Evolutionary conservation across 768 basidiomycete species (phyloP), one percentile per base, ranked within the genome.

Genomic region (Termitomyces sp.): DNA sequence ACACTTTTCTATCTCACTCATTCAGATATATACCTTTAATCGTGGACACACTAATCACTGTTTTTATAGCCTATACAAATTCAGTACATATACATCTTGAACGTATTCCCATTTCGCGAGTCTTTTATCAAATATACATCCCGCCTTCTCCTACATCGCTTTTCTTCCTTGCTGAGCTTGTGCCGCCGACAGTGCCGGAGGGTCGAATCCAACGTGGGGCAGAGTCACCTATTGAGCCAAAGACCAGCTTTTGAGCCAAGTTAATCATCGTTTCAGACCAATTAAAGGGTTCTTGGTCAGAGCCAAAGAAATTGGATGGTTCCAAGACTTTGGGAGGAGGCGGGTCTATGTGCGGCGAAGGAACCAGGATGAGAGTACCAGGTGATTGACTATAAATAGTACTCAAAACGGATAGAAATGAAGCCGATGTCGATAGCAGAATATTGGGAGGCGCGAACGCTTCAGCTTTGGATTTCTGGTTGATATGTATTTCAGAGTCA

Each of bases 401-500:
- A 54, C 60, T 64, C 9, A 75, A 65, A 43, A 78, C 65, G 14
- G 79, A 72, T 55, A 87, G 66, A 58, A 87, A 74, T 2, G 85
- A 75, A 5, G 86, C 83, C 0, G 83, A 78, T 1, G 82, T 78
- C 5, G 79, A 77, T 59, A 79, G 80, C 45, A 85, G 65, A 34
- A 87, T 72, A 61, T 87, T 87, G 16, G 86, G 86, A 3, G 85
- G 80, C 3, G 74, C 64, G 53, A 85, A 85, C 1, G 66, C 67
- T 50, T 76, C 62, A 0, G 75, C 70, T 20, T 69, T 63, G 3
- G 67, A 59, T 56, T 69, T 67, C 79, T 82, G 33, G 40, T 20
- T 18, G 51, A 64, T 62, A 18, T n/a, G 67, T 60, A 26, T 53
- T n/a, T 51, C 32, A 59, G 52, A 27, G 53, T n/a, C 14, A 27